Evolutionary conservation across 179 eudicot species (phyloP), one percentile per base, ranked within the genome.

Genomic region (Corrigiola litoralis): DNA sequence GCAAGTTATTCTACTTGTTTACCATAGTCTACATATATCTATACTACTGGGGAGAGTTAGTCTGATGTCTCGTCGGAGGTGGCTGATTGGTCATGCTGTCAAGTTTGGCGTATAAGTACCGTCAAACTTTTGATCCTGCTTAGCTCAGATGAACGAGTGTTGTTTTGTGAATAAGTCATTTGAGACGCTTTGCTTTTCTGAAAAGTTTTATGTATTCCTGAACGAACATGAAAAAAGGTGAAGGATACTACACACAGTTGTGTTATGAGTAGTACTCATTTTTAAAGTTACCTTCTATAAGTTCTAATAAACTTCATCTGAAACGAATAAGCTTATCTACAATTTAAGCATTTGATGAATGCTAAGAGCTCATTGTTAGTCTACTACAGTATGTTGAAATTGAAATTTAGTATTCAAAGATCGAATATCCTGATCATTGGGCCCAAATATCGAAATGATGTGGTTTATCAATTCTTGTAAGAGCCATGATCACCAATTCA

Each of bases 41-140:
- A 72, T 65, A 77, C 79, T 73, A 63, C 61, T 69, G 57, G 54
- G 47, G 69, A 32, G 21, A 65, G 55, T 68, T 54, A 64, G 67
- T 80, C 78, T 67, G 58, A 58, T 67, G 46, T 69, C 58, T 67
- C n/a, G 11, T 18, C 9, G 45, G 71, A 47, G 64, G 32, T 55
- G 74, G 62, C 66, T 51, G 68, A 57, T 66, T 52, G 80, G 56
- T 68, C 55, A 47, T 44, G 56, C 57, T 51, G 76, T 36, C 47
- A 23, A 44, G 9, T 34, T 14, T 42, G 41, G 47, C 63, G 4
- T 27, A 5, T 54, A 29, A 12, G 29, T 31, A 36, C 34, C 51
- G 57, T 47, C 31, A 6, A 18, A 29, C 58, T 23, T 38, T 38
- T 48, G 58, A 37, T 60, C 28, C 1, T 11, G 27, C 49, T 63